Percentiles rank a stretch among this genome's conserved stretches.
Evolutionary conservation across 352 stramenopile genomes (phyloP).

Genomic region (Globisporangium cylindrosporum): DNA sequence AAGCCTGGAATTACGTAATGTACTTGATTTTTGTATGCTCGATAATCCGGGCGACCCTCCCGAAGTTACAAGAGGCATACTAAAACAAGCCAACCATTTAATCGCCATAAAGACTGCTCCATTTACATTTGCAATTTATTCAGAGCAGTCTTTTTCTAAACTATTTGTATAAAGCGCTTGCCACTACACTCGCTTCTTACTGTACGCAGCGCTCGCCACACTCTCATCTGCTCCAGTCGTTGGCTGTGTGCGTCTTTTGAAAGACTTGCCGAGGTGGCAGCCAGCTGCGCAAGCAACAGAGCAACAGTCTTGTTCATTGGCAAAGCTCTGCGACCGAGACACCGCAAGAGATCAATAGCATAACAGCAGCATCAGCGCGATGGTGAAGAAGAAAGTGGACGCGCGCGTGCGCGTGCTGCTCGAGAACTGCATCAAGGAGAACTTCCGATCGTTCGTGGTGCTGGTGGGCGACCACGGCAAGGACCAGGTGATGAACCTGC

Average conservation of each 20-base stretch:
- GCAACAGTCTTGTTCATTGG: neutral
- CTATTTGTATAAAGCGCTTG: neutral
- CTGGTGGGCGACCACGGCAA: constrained; percentile 99
- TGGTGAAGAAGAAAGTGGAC: constrained; percentile 99
- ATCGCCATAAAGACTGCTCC: neutral
- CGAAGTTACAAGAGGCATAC: too few species aligned
- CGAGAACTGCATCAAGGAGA: constrained; percentile 95
- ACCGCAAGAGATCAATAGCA: neutral
- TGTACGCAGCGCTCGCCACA: neutral
- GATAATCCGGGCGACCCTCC: too few species aligned
- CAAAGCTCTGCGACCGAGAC: neutral
- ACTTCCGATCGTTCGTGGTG: constrained; percentile 97
- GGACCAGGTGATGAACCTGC: constrained; percentile 99
- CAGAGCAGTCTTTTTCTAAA: neutral
- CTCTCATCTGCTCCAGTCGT: neutral
- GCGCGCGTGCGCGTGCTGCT: constrained; percentile 96
- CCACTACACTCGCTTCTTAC: neutral
- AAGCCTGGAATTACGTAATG: neutral
- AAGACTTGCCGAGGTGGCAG: neutral
- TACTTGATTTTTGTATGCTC: neutral
- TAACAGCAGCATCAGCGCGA: constrained; percentile 28
- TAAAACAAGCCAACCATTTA: too few species aligned
- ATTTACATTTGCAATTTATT: neutral
- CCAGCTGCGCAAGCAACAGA: neutral
- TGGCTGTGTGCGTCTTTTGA: neutral